A percentile compares a stretch with the other conserved stretches of the same genome.
Evolutionary conservation across 2,329 filamentous ascomycete genomes (phyloP).

Genomic region (Eutypa lata): DNA sequence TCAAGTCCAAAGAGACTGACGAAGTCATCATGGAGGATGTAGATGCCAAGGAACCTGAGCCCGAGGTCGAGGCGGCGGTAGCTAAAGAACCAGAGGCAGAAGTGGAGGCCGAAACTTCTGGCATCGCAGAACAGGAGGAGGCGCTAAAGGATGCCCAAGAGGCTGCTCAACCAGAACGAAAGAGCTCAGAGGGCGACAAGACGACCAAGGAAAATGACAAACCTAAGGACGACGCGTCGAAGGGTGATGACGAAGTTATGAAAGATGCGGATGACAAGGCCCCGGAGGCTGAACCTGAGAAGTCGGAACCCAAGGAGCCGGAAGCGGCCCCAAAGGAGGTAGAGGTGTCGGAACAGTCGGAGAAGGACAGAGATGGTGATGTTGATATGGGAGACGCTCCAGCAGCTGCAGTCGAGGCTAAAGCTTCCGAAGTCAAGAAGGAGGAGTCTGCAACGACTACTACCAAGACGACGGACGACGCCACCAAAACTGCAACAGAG

Average conservation of each 20-base stretch:
- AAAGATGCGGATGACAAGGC: conserved; percentile 16
- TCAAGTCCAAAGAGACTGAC: conserved; percentile 35
- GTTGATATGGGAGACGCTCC: conserved; percentile 46
- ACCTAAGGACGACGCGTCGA: conserved; percentile 10
- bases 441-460: conserved; percentile 32
- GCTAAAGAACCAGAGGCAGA: conserved; percentile 21
- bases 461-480: conserved; percentile 10
- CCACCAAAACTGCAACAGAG: neutral
- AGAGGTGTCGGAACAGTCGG: conserved; percentile 21
- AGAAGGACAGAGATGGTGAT: conserved; percentile 47
- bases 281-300: conserved; percentile 14
- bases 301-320: conserved; percentile 20
- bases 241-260: conserved; percentile 25
- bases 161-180: conserved; percentile 32
- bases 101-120: conserved; percentile 9
- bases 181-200: conserved; percentile 13
- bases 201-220: conserved; percentile 6
- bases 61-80: conserved; percentile 30
- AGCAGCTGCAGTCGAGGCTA: conserved; percentile 20
- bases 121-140: conserved; percentile 21
- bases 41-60: conserved; percentile 14
- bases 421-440: conserved; percentile 29
- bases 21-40: conserved; percentile 37
- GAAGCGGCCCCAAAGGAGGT: conserved; percentile 10
- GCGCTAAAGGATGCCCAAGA: conserved; percentile 17